Evolutionary conservation across 345 rosid species (phyloP), one percentile per base, ranked within the genome.

Genomic region (Populus davidiana): DNA sequence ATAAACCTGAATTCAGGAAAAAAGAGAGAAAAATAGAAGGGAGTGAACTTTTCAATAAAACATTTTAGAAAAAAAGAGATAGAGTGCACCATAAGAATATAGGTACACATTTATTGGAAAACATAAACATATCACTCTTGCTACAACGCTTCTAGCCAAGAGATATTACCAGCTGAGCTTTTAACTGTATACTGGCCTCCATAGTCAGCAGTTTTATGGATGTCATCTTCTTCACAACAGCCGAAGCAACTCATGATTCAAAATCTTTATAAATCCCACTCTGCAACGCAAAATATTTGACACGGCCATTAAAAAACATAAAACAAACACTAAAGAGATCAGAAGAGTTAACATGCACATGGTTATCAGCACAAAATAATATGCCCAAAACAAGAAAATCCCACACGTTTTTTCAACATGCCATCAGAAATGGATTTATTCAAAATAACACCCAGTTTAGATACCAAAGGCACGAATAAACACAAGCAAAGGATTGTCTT

Each of bases 191-290:
- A 82, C 2, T 86, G 88, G 41, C 90, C 93, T 73, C 92, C 93
- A 83, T 67, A 80, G 62, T 96, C 94, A 67, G 97, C 83, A 77
- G 88, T 78, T 87, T 86, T 92, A 63, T 86, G 90, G 81, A 82
- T 73, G 73, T 88, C 94, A 83, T 89, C 97, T 54, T 90, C 98
- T 64, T 77, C 88, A 59, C 97, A 96, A 80, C 99, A 92, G 66
- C 92, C 71, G 67, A 96, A 93, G 83, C 98, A 93, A 72, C 97
- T 81, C 98, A 96, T 96, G 79, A 69, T 81, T 87, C 82, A 59
- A 78, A 81, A 68, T 75, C 59, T 35, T 70, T 47, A 56, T 68
- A 50, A 73, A 77, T 59, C 13, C 38, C 71, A 35, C 64, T 49
- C 75, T 44, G 73, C 74, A n/a, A 70, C 47, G 79, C 71, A 63